phyloP scores from a whole-genome alignment of 805 yeast species.

The Brettanomyces bruxellensis region DNA sequence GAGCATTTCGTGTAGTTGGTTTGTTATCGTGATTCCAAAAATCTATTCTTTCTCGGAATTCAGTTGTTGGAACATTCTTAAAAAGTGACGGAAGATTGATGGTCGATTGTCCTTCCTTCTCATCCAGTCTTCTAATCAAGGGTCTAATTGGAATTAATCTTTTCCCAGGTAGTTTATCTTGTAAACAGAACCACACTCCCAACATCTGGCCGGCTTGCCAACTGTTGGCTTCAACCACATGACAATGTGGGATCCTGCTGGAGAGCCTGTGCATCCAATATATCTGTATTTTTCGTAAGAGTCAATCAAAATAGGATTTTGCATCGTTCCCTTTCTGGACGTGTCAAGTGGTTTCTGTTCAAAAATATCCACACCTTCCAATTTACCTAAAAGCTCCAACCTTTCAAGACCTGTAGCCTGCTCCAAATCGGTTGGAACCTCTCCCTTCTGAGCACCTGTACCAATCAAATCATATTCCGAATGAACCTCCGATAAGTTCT shows the following conservation, averaged over 20 bases:
- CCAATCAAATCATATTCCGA: conserved; percentile 77
- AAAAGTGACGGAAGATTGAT: too few relatives aligned
- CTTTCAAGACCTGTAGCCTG: conserved; percentile 99
- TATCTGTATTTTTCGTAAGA: conserved; percentile 89
- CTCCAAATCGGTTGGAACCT: conserved; percentile 87
- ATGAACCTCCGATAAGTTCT: conserved; percentile 64
- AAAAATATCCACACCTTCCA: conserved; percentile 91
- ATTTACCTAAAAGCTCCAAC: conserved; percentile 85
- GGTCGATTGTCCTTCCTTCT: too few relatives aligned
- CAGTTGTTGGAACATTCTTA: too few relatives aligned
- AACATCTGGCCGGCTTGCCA: conserved; percentile 84
- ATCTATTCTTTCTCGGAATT: too few relatives aligned
- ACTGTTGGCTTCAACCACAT: conserved; percentile 89
- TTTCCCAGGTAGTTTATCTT: conserved; percentile 82
- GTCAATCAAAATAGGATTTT: conserved; percentile 83
- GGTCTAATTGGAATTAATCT: conserved; percentile 8
- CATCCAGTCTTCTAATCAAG: too few relatives aligned
- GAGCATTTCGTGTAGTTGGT: too few relatives aligned
- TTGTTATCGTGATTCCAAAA: too few relatives aligned
- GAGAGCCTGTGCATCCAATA: conserved; percentile 96
- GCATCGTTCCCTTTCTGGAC: conserved; percentile 84
- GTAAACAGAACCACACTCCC: conserved; percentile 98
- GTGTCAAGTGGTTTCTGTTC: conserved; percentile 83
- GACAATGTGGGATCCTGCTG: conserved; percentile 84
- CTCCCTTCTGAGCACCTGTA: conserved; percentile 77